Evolutionary conservation across 1,139 yeast species (phyloP).

Genomic region (Geotrichum reessii): DNA sequence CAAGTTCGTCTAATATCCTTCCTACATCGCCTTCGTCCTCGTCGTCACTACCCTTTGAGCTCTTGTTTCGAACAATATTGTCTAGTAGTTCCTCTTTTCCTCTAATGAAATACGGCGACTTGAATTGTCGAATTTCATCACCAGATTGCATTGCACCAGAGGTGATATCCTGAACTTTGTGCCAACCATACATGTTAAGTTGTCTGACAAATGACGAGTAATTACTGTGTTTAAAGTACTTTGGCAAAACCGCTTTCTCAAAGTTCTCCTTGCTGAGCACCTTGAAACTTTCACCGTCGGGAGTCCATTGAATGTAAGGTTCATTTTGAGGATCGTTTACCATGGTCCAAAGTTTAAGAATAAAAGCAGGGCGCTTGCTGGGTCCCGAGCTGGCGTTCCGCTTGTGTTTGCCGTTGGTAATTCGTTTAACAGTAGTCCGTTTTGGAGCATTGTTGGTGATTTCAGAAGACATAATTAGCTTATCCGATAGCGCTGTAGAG

Average conservation of each 20-base stretch:
- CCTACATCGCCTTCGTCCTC: conserved; percentile 51
- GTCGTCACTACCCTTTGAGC: conserved; percentile 36
- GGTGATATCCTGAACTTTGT: conserved; percentile 78
- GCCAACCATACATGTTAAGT: conserved; percentile 97
- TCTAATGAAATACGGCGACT: conserved; percentile 63
- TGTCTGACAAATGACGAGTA: conserved; percentile 94
- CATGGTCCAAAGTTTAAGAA: conserved; percentile 91
- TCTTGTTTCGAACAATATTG: conserved; percentile 58
- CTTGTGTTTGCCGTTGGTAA: conserved; percentile 24
- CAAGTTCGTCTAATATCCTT: conserved; percentile 63
- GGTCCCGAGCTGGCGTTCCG: conserved; percentile 31
- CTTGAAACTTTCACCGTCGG: conserved; percentile 79
- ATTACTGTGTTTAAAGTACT: conserved; percentile 88
- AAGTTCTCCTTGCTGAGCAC: conserved; percentile 82
- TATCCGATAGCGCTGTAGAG: neutral
- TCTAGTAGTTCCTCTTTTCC: conserved; percentile 70
- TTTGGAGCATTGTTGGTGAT: conserved; percentile 1
- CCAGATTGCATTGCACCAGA: conserved; percentile 56
- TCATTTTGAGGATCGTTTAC: conserved; percentile 72
- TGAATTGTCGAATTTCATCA: conserved; percentile 70
- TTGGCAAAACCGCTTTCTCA: conserved; percentile 74
- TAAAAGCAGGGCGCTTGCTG: conserved; percentile 74
- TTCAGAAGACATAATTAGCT: conserved; percentile 12
- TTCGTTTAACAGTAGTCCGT: conserved; percentile 17
- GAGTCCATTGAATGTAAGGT: conserved; percentile 74